Conservation (phyloP, 345 rosid genomes). For the Carallia pectinifolia region DNA sequence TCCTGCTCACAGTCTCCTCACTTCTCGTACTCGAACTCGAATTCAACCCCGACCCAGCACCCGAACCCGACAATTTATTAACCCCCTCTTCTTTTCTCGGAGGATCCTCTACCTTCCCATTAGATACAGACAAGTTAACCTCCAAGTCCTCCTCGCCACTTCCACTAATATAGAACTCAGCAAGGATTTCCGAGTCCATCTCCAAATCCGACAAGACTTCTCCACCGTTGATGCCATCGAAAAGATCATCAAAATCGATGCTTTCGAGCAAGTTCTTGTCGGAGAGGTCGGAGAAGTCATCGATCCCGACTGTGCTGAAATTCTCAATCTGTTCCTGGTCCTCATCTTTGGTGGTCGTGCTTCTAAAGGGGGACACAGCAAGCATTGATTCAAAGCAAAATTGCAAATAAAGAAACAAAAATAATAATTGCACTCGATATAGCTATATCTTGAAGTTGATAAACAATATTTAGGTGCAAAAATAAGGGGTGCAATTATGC, state of each 20-base stretch:
- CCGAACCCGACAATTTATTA: conserved; percentile 27
- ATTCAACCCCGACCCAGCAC: conserved; percentile 11
- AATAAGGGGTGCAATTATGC: conserved; percentile 18
- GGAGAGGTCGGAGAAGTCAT: conserved; percentile 49
- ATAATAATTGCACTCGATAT: neutral
- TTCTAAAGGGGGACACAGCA: conserved; percentile 59
- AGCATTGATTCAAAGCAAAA: conserved; percentile 51
- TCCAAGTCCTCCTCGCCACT: conserved; percentile 66
- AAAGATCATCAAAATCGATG: conserved; percentile 79
- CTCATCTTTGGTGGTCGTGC: conserved; percentile 31
- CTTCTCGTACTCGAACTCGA: conserved; percentile 25
- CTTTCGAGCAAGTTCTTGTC: conserved; percentile 48
- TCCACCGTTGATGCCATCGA: conserved; percentile 52
- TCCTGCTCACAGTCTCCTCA: conserved; percentile 42
- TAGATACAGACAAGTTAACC: conserved; percentile 31
- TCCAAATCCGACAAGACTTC: conserved; percentile 71
- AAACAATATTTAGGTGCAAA: neutral
- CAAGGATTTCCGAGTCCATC: conserved; percentile 62
- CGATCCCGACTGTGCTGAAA: conserved; percentile 23
- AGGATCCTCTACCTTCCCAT: conserved; percentile 28
- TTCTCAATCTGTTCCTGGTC: conserved; percentile 46
- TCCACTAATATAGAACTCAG: conserved; percentile 49
- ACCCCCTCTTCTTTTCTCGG: conserved; percentile 31
- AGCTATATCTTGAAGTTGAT: neutral
- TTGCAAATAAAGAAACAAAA: neutral